phyloP scores from a whole-genome alignment of 306 rosid species.

The Inga oerstediana region DNA sequence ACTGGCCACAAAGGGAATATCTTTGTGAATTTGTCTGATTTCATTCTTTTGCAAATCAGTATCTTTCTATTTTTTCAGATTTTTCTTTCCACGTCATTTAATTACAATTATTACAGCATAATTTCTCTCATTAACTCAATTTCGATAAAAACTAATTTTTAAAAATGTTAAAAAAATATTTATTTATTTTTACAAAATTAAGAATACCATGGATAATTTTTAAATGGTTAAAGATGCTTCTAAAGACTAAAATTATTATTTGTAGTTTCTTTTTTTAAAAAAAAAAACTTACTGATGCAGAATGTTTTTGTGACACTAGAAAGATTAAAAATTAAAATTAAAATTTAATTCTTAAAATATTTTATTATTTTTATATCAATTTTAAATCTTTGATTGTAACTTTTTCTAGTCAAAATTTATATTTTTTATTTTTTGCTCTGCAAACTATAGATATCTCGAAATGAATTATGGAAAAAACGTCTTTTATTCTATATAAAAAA shows the following conservation, averaged over 20 bases:
- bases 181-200: neutral
- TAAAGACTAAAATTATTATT: neutral
- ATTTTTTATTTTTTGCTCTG: neutral
- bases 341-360: neutral
- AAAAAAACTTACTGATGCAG: neutral
- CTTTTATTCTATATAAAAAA: neutral
- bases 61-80: neutral
- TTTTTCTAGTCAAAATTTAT: neutral
- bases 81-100: too few relatives aligned
- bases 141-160: too few relatives aligned
- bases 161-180: too few relatives aligned
- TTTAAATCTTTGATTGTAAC: neutral
- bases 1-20: neutral
- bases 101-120: neutral
- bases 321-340: too few relatives aligned
- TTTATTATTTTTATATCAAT: neutral
- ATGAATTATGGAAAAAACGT: neutral
- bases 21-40: neutral
- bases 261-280: too few relatives aligned
- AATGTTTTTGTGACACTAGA: neutral
- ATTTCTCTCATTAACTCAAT: neutral
- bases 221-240: neutral
- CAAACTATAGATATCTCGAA: neutral
- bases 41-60: neutral
- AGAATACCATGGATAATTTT: neutral